Evolutionary conservation across 768 basidiomycete species (phyloP).

Genomic region (Lepiota brunneoincarnata): DNA sequence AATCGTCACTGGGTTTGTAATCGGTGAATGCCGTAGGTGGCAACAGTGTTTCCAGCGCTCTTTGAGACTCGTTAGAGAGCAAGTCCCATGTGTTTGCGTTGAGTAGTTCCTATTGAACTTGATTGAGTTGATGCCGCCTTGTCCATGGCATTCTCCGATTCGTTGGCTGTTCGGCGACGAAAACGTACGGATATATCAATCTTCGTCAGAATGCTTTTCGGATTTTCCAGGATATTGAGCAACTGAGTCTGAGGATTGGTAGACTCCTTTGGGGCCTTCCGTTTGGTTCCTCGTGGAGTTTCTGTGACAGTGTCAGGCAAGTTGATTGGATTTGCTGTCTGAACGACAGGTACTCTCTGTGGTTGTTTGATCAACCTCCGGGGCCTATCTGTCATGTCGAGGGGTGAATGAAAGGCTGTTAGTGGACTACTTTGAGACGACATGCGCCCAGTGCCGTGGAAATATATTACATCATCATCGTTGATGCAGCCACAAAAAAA

Average conservation of each 20-base stretch:
- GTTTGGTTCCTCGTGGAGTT: slow-evolving; percentile 21
- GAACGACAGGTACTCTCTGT: slow-evolving; percentile 9
- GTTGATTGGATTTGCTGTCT: slow-evolving; percentile 11
- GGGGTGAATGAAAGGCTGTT: background rate
- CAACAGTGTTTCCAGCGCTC: slow-evolving; percentile 34
- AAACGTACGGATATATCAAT: slow-evolving; percentile 50
- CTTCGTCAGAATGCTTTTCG: slow-evolving; percentile 46
- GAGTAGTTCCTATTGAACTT: slow-evolving; percentile 41
- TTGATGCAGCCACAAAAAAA: too few relatives aligned
- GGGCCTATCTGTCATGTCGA: slow-evolving; percentile 26
- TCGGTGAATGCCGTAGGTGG: slow-evolving; percentile 44
- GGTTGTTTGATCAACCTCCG: slow-evolving; percentile 24
- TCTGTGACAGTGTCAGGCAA: slow-evolving; percentile 9
- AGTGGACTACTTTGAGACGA: background rate
- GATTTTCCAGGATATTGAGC: slow-evolving; percentile 41
- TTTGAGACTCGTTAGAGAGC: slow-evolving; percentile 40
- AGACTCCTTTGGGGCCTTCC: slow-evolving; percentile 25
- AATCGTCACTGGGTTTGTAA: slow-evolving; percentile 20
- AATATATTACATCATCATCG: slow-evolving; percentile 1
- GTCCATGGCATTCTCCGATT: slow-evolving; percentile 4
- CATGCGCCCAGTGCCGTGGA: background rate
- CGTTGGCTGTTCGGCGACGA: background rate
- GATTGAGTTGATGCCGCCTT: slow-evolving; percentile 21
- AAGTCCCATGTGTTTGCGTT: slow-evolving; percentile 43
- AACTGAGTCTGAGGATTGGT: slow-evolving; percentile 28